These are phyloP conservation scores for Kazachstania africana DNA, from an alignment of 805 yeast species.

Conservation along the genomic window DNA sequence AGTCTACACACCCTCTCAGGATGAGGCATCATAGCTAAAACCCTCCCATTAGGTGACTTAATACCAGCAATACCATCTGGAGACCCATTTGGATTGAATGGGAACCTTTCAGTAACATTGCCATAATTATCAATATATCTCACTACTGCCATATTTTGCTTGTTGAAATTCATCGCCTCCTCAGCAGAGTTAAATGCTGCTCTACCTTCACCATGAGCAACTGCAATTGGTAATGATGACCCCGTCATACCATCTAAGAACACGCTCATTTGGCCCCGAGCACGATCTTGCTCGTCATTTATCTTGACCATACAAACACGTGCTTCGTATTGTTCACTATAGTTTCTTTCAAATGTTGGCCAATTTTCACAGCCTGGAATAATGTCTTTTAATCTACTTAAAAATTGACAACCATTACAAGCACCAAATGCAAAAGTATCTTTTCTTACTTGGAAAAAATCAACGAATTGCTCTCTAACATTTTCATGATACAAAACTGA, in stretches of 20 bases:
- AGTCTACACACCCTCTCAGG: slow-evolving; percentile 89
- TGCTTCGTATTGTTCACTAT: slow-evolving; percentile 92
- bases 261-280: slow-evolving; percentile 31
- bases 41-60: slow-evolving; percentile 83
- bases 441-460: slow-evolving; percentile 72
- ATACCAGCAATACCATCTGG: slow-evolving; percentile 90
- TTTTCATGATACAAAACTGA: slow-evolving; percentile 76
- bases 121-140: slow-evolving; percentile 91
- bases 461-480: slow-evolving; percentile 63
- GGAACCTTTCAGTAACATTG: slow-evolving; percentile 66
- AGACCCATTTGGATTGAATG: slow-evolving; percentile 95
- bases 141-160: slow-evolving; percentile 47
- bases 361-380: slow-evolving; percentile 87
- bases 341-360: slow-evolving; percentile 91
- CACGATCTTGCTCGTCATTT: slow-evolving; percentile 34
- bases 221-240: slow-evolving; percentile 90
- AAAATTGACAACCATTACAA: slow-evolving; percentile 96
- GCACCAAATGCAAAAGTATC: slow-evolving; percentile 97
- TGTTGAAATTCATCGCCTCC: slow-evolving; percentile 37
- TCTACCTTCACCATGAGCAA: slow-evolving; percentile 97
- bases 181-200: slow-evolving; percentile 51
- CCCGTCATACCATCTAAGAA: slow-evolving; percentile 87
- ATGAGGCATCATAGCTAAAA: slow-evolving; percentile 97
- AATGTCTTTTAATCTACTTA: slow-evolving; percentile 65
- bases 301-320: slow-evolving; percentile 73